phyloP scores from a whole-genome alignment of 805 yeast species.

The Yamadazyma phyllophila region DNA sequence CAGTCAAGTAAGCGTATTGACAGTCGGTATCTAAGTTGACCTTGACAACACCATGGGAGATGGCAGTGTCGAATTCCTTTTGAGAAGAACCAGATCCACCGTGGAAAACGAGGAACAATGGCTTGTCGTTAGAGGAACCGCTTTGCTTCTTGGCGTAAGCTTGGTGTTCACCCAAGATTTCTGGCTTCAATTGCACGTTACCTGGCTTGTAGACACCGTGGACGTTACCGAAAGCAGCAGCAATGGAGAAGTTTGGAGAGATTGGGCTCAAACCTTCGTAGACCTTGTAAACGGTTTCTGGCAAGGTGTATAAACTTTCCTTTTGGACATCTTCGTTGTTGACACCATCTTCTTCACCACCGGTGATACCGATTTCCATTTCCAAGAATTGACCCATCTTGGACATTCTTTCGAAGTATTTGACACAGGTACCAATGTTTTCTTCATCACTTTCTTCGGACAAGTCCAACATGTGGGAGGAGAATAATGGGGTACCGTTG shows the following conservation, averaged over 20 bases:
- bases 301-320: slow-evolving; percentile 86
- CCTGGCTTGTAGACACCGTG: slow-evolving; percentile 99
- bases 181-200: slow-evolving; percentile 91
- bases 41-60: slow-evolving; percentile 93
- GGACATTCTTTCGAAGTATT: slow-evolving; percentile 92
- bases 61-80: slow-evolving; percentile 87
- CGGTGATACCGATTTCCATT: slow-evolving; percentile 99
- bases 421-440: slow-evolving; percentile 90
- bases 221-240: slow-evolving; percentile 99
- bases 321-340: slow-evolving; percentile 92
- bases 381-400: slow-evolving; percentile 96
- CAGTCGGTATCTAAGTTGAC: slow-evolving; percentile 99
- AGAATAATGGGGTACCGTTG: slow-evolving; percentile 94
- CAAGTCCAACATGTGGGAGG: slow-evolving; percentile 98
- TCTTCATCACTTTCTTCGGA: slow-evolving; percentile 96
- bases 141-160: slow-evolving; percentile 71
- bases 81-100: slow-evolving; percentile 99
- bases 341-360: slow-evolving; percentile 99
- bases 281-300: slow-evolving; percentile 92
- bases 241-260: slow-evolving; percentile 97
- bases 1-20: slow-evolving; percentile 94
- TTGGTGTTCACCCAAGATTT: slow-evolving; percentile 95
- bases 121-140: slow-evolving; percentile 54
- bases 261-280: slow-evolving; percentile 86
- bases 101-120: slow-evolving; percentile 98